These are phyloP conservation scores for Colletotrichum abscissum DNA, from an alignment of 2,329 filamentous ascomycete species.

Conservation along the genomic window DNA sequence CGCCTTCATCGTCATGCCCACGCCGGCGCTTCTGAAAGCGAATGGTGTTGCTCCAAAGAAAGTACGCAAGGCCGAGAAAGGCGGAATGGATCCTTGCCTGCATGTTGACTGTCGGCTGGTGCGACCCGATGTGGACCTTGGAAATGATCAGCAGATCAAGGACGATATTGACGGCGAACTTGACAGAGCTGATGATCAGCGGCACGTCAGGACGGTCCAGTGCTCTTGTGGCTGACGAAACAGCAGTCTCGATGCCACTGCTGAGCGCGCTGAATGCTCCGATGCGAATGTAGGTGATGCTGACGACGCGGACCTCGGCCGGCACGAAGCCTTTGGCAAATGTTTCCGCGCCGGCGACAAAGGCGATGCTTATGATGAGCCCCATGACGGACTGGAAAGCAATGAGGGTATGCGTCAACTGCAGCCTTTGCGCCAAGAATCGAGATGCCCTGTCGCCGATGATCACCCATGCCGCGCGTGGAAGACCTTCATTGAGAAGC, in stretches of 20 bases:
- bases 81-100: constrained; percentile 73
- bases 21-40: constrained; percentile 28
- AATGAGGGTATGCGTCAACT: constrained; percentile 72
- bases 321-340: constrained; percentile 75
- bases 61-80: constrained; percentile 71
- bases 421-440: constrained; percentile 60
- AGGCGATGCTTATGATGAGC: constrained; percentile 43
- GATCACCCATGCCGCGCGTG: constrained; percentile 74
- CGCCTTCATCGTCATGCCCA: constrained; percentile 13
- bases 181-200: constrained; percentile 71
- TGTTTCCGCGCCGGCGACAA: constrained; percentile 62
- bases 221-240: constrained; percentile 70
- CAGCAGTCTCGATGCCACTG: constrained; percentile 71
- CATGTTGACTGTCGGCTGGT: constrained; percentile 68
- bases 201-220: constrained; percentile 78
- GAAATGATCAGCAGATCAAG: constrained; percentile 76
- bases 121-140: constrained; percentile 67
- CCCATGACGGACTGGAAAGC: constrained; percentile 70
- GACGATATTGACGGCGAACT: constrained; percentile 74
- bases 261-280: constrained; percentile 71
- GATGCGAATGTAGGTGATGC: constrained; percentile 74
- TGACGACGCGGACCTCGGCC: constrained; percentile 62
- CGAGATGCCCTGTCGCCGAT: constrained; percentile 73
- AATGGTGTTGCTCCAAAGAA: constrained; percentile 57
- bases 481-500: constrained; percentile 79